Conservation (phyloP, 2,329 filamentous ascomycete genomes). For the Penicillium sp. region DNA sequence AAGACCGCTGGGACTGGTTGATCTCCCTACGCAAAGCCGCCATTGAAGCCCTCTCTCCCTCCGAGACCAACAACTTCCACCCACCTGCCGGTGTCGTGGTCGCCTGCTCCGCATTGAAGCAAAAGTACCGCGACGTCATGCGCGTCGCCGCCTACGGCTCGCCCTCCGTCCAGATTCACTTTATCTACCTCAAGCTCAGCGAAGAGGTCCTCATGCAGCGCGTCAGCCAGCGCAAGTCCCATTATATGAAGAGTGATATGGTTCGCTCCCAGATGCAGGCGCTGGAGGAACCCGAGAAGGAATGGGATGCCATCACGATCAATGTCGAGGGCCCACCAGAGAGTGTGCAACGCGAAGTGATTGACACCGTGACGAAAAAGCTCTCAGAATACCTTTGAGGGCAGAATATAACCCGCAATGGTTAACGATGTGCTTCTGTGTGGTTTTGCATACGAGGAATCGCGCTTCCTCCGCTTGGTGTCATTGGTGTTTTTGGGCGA, state of each 20-base stretch:
- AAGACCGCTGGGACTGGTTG: conserved; percentile 98
- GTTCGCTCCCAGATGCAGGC: conserved; percentile 88
- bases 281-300: conserved; percentile 83
- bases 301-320: conserved; percentile 72
- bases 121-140: conserved; percentile 94
- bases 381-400: conserved; percentile 52
- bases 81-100: conserved; percentile 81
- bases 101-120: conserved; percentile 94
- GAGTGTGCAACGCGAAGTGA: conserved; percentile 65
- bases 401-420: background rate
- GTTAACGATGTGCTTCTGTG: background rate
- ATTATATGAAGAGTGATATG: conserved; percentile 97
- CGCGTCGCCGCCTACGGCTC: conserved; percentile 79
- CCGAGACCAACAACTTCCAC: conserved; percentile 45
- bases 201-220: conserved; percentile 77
- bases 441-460: conserved; percentile 18
- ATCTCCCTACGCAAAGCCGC: conserved; percentile 72
- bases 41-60: conserved; percentile 56
- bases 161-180: conserved; percentile 79
- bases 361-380: conserved; percentile 62
- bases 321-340: conserved; percentile 63
- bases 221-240: conserved; percentile 75
- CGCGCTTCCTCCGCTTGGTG: conserved; percentile 18
- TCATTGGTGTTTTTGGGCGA: conserved; percentile 23
- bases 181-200: conserved; percentile 84